Percentiles rank a stretch among this genome's conserved stretches.
Evolutionary conservation across 2,329 filamentous ascomycete species (phyloP).

Genomic region (Atkinsonella texensis): DNA sequence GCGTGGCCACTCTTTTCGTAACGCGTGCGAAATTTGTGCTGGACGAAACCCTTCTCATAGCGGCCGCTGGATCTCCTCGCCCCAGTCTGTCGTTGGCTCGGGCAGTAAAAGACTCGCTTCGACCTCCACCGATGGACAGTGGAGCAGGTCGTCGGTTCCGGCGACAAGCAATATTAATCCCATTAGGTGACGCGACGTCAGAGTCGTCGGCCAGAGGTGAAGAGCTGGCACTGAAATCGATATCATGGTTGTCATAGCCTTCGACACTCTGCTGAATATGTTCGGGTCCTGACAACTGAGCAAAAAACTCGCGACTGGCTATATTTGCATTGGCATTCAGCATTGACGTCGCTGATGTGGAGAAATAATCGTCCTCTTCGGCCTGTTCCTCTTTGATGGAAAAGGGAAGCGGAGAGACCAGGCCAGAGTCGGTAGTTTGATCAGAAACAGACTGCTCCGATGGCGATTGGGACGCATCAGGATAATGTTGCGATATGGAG

Average conservation of each 20-base stretch:
- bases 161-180: constrained; percentile 41
- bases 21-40: constrained; percentile 29
- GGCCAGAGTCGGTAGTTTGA: constrained; percentile 12
- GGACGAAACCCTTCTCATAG: constrained; percentile 43
- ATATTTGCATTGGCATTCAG: constrained; percentile 5
- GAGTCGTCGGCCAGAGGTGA: constrained; percentile 8
- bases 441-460: constrained; percentile 11
- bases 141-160: constrained; percentile 34
- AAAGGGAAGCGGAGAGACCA: constrained; percentile 9
- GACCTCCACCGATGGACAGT: constrained; percentile 33
- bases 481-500: constrained; percentile 6
- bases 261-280: background rate
- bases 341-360: constrained; percentile 7
- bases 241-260: background rate
- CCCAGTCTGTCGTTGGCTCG: constrained; percentile 38
- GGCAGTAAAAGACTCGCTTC: constrained; percentile 29
- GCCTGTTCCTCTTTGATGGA: constrained; percentile 2
- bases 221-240: constrained; percentile 1
- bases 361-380: constrained; percentile 10
- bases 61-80: constrained; percentile 31
- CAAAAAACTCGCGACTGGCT: constrained; percentile 2
- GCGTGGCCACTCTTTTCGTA: constrained; percentile 19
- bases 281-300: background rate
- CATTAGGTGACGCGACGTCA: constrained; percentile 35
- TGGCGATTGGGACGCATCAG: constrained; percentile 9